Base-by-base conservation (phyloP, 495 filamentous ascomycete species). In the Penicillium pulvis region DNA sequence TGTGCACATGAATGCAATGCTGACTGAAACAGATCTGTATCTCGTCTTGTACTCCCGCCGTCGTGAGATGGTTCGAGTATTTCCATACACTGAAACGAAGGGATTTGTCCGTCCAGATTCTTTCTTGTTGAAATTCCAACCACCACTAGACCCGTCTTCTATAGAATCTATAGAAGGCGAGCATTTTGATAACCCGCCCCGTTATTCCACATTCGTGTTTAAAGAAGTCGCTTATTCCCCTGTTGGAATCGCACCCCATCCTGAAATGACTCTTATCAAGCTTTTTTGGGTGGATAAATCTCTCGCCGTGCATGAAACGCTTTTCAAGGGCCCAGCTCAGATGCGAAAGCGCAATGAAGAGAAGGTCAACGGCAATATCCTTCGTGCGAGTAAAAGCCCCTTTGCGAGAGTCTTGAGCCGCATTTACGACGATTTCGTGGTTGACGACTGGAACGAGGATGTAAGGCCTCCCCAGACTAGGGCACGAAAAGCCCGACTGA, bases 41-140 rank as follows among this genome's bases (percentile, higher is more conserved):
- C 28, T 75, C 47, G 51, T 75, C 28, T 49, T 83, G n/a, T 80
- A 73, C 55, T 83, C 80, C n/a, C 72, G 71, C 16, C 61, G 80
- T 12, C 76, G 66, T 30, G 57, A 57, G 33, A 56, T 81, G 26
- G 65, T 70, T 14, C 68, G 75, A 9, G 65, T 57, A 12, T 81
- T 76, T 53, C 67, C 72, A 48, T 72, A 74, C 58, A 66, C 74
- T 23, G 20, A 23, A 19, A 55, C 57, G 6, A 55, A 66, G 16
- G 42, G 60, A 19, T 42, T 58, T n/a, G 68, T 63, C 51, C 50
- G 69, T n/a, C 61, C 66, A 9, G 79, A 82, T 61, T 73, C 78
- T 14, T 77, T 76, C 30, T 41, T 75, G n/a, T 45, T 83, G 5
- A 51, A 75, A 55, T 46, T 75, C 12, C 75, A 73, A n/a, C 42